A percentile compares a stretch with the other conserved stretches of the same genome.
phyloP scores from a whole-genome alignment of 139 green algal species.

The Ettlia oleoabundans region DNA sequence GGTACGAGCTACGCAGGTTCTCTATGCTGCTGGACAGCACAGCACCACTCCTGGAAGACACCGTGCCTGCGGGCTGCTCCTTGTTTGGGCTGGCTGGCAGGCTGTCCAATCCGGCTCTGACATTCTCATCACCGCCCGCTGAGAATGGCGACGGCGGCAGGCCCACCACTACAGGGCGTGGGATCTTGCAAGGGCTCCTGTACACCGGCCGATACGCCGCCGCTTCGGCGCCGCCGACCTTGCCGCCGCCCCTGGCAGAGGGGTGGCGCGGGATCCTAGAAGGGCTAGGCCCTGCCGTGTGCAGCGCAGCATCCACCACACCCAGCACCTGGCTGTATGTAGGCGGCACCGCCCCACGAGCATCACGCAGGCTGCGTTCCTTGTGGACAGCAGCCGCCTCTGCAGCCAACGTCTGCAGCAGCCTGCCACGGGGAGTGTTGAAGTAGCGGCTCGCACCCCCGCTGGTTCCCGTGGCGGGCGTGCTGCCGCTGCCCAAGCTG shows the following conservation, averaged over 20 bases:
- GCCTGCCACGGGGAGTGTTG: constrained; percentile 23
- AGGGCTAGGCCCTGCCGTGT: neutral
- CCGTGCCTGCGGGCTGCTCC: neutral
- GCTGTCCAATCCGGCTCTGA: neutral
- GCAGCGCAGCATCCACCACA: neutral
- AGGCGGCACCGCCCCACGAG: neutral
- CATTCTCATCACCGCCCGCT: neutral
- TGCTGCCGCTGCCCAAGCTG: neutral
- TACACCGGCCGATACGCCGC: neutral
- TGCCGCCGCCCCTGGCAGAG: neutral
- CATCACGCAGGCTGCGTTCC: neutral
- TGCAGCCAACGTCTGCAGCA: constrained; percentile 25
- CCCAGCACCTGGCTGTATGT: constrained; percentile 8
- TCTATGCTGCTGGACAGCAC: constrained; percentile 13
- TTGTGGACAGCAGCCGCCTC: constrained; percentile 28
- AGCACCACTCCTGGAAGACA: neutral
- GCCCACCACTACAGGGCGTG: neutral
- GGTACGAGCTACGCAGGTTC: neutral
- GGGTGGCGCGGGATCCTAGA: neutral
- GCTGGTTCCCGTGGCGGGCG: neutral
- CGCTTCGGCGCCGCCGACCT: neutral
- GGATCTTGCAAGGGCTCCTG: neutral
- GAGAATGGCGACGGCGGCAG: neutral
- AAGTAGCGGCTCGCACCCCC: constrained; percentile 1
- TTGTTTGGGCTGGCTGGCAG: constrained; percentile 8